These are phyloP conservation scores for Eucalyptus albens DNA, from an alignment of 345 rosid species.

Conservation along the genomic window DNA sequence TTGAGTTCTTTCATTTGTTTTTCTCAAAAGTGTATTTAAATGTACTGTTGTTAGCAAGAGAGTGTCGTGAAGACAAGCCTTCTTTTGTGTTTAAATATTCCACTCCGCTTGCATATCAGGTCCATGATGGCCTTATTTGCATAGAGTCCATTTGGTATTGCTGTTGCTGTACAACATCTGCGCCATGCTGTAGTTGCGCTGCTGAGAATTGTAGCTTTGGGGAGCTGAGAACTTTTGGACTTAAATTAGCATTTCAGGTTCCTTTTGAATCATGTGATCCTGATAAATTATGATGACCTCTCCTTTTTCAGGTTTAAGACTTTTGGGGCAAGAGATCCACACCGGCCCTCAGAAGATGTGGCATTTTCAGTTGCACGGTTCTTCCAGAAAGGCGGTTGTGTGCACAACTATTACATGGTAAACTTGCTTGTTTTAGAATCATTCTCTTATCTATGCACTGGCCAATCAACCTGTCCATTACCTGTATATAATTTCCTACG, in stretches of 20 bases:
- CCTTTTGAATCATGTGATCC: not conserved
- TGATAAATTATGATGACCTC: not conserved
- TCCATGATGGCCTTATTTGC: not conserved
- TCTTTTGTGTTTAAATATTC: not conserved
- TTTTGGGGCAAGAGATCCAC: conserved; percentile 86
- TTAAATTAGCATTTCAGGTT: not conserved
- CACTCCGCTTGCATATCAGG: not conserved
- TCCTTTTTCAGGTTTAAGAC: conserved; percentile 60
- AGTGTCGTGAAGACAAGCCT: not conserved
- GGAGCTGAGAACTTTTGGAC: not conserved
- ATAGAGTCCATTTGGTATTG: not conserved
- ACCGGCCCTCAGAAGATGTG: conserved; percentile 83
- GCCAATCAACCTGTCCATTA: not conserved
- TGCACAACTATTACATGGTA: conserved; percentile 96
- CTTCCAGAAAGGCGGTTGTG: conserved; percentile 84
- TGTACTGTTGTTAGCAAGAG: not conserved
- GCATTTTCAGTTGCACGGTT: conserved; percentile 88
- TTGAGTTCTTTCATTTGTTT: not conserved
- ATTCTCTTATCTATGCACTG: not conserved
- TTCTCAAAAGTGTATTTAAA: not conserved
- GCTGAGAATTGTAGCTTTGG: not conserved
- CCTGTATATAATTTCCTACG: not conserved
- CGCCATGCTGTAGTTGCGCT: not conserved
- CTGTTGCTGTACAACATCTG: not conserved
- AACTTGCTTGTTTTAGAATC: not conserved